A percentile compares a stretch with the other conserved stretches of the same genome.
Evolutionary conservation across 495 filamentous ascomycete genomes (phyloP).

Genomic region (Neurospora pannonica): DNA sequence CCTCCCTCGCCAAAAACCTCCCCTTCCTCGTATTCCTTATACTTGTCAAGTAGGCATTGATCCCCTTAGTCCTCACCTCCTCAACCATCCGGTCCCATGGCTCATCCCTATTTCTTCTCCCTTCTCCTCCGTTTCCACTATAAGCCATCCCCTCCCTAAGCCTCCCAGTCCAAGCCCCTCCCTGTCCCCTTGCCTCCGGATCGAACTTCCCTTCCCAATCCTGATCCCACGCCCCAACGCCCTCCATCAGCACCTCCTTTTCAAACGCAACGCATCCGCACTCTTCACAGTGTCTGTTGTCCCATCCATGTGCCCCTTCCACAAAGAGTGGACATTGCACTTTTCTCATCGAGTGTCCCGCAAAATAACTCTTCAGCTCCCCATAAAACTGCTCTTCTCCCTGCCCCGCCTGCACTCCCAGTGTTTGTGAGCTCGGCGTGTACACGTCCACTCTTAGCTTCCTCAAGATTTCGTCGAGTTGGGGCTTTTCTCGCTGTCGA

Average conservation of each 20-base stretch:
- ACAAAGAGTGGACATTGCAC: not conserved
- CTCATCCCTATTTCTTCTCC: not conserved
- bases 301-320: not conserved
- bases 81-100: not conserved
- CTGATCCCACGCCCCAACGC: not conserved
- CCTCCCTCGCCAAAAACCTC: not conserved
- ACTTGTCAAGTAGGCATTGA: not conserved
- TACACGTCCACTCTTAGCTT: conserved; percentile 8
- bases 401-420: not conserved
- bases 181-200: not conserved
- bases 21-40: not conserved
- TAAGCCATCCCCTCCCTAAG: not conserved
- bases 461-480: conserved; percentile 1
- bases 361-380: not conserved
- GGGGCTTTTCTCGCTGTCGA: not conserved
- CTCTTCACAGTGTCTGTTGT: not conserved
- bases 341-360: not conserved
- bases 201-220: not conserved
- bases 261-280: not conserved
- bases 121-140: not conserved
- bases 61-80: not conserved
- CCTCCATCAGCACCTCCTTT: not conserved
- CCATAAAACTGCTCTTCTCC: not conserved
- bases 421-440: not conserved
- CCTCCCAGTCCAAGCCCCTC: not conserved